Evolutionary conservation across 2,329 filamentous ascomycete species (phyloP), one percentile per base, ranked within the genome.

Genomic region (Cytospora piceae): DNA sequence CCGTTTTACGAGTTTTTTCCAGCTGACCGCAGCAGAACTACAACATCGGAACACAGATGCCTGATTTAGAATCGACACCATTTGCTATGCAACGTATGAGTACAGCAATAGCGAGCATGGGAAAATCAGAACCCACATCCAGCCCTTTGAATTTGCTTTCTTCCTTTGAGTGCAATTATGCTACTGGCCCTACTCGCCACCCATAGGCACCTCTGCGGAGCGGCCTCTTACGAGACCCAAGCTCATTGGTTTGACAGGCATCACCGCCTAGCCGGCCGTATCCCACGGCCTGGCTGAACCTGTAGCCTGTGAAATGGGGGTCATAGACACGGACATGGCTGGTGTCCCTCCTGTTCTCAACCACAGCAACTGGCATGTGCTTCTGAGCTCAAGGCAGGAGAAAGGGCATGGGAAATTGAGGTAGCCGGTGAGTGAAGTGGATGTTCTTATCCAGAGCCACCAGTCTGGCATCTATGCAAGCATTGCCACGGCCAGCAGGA

Each of bases 401-500:
- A 71, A 73, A 1, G 81, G 82, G 56, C 51, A 77, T 0, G 70
- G 75, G 53, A 77, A 75, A 51, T 72, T 83, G 14, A 70, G 76
- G 2, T 71, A 70, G 15, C 74, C 85, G 4, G 74, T 85, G 7
- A 68, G 70, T 4, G 80, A 82, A 1, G 83, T 80, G 1, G 85
- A 87, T 69, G 79, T 86, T 37, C 80, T 86, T 62, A 72, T 86
- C 24, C 81, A 85, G 65, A 83, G 84, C 22, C 87, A 82, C 74
- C 76, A 83, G 7, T 77, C 78, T 8, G 78, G 77, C 2, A 74
- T 77, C 3, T 74, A 86, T 53, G 74, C 32, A 74, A 75, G 34
- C 76, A 75, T 17, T 80, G 80, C 0, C 75, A 81, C 20, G 76
- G 80, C 0, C 72, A 79, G 7, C 70, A 79, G 14, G 75, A 74